Conservation (phyloP, 176 grass and related monocot species). For the Oryza glaberrima region DNA sequence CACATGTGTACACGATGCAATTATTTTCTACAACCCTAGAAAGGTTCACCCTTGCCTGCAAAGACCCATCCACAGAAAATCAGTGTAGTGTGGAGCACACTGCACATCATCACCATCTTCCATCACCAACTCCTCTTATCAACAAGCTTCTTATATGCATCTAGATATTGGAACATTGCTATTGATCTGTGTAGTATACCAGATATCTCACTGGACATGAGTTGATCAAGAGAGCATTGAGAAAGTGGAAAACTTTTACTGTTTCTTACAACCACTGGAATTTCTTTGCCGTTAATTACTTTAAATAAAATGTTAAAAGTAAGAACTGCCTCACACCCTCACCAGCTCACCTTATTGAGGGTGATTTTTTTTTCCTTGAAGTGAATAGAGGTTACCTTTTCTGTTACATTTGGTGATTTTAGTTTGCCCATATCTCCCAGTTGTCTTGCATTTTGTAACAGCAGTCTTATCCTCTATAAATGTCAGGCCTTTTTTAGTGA, state of each 20-base stretch:
- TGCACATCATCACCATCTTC: background rate
- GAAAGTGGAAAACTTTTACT: slow-evolving; percentile 3
- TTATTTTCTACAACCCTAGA: background rate
- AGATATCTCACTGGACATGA: slow-evolving; percentile 6
- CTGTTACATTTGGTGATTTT: slow-evolving; percentile 34
- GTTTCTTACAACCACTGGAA: background rate
- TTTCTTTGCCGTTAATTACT: background rate
- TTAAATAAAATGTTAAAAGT: slow-evolving; percentile 4
- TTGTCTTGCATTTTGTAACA: slow-evolving; percentile 42
- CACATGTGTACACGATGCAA: background rate
- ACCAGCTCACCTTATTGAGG: background rate
- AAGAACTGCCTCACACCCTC: background rate
- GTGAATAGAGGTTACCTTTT: slow-evolving; percentile 27
- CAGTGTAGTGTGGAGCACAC: background rate
- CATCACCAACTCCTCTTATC: background rate
- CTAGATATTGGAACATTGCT: background rate
- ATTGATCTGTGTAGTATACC: background rate
- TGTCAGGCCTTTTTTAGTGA: slow-evolving; percentile 89
- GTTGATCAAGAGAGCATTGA: slow-evolving; percentile 6
- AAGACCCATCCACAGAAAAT: background rate
- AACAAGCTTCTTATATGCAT: slow-evolving; percentile 22
- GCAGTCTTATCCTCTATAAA: slow-evolving; percentile 19
- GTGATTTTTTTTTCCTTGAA: slow-evolving; percentile 11
- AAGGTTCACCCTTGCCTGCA: background rate
- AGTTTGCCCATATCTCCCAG: slow-evolving; percentile 22